Percentiles rank a stretch among this genome's conserved stretches.
These are phyloP conservation scores for Falciphora oryzae DNA, from an alignment of 2,329 filamentous ascomycete species.

Conservation along the genomic window DNA sequence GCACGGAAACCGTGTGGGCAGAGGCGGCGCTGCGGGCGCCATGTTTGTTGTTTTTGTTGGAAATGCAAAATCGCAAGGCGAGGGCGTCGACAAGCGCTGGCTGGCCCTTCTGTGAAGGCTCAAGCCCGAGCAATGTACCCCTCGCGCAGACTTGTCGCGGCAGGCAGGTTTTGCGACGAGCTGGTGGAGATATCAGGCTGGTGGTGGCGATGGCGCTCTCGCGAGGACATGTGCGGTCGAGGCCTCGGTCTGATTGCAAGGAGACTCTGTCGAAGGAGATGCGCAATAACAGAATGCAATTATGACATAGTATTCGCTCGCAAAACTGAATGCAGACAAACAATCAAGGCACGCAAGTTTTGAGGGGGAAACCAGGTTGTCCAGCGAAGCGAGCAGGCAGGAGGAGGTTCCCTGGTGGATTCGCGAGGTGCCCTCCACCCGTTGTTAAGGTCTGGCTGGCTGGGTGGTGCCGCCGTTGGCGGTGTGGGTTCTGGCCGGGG, in stretches of 20 bases:
- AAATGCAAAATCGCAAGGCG: not conserved
- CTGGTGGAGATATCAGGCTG: not conserved
- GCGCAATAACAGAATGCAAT: not conserved
- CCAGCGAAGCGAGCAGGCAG: not conserved
- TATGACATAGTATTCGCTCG: not conserved
- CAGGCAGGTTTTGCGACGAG: not conserved
- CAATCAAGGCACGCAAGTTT: not conserved
- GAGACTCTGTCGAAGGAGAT: not conserved
- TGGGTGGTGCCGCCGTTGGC: not conserved
- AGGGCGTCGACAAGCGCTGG: not conserved
- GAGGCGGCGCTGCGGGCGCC: slow-evolving; percentile 49
- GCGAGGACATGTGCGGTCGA: not conserved
- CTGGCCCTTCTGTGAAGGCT: not conserved
- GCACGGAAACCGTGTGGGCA: slow-evolving; percentile 79
- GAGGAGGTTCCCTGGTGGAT: not conserved
- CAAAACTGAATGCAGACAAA: not conserved
- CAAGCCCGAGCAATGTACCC: not conserved
- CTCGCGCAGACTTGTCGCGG: not conserved
- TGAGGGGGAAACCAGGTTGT: not conserved
- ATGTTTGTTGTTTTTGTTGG: slow-evolving; percentile 28
- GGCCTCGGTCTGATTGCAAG: not conserved
- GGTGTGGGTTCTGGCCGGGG: not conserved
- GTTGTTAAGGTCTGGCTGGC: not conserved
- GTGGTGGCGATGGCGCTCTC: not conserved
- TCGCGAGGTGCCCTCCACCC: too few species aligned